Evolutionary conservation across 192 early-diverging fungal genomes (phyloP), one percentile per base, ranked within the genome.

Genomic region (Umbelopsis sp.): DNA sequence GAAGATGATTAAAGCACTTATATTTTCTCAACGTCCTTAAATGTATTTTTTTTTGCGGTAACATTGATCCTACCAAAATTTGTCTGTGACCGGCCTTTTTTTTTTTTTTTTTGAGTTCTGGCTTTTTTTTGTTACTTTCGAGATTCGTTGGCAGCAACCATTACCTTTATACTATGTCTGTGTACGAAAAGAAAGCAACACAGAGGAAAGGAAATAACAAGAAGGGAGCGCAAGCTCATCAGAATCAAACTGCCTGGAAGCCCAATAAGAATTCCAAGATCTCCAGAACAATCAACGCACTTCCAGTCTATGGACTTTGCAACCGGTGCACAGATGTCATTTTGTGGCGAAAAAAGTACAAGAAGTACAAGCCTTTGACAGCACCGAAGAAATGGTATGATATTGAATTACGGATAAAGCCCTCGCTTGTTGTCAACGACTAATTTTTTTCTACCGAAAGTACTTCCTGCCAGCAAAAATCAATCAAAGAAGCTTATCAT

Each of bases 311-410:
- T 61, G 95, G 96, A 33, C 81, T 99, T 48, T 93, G 91, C 74
- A 72, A 86, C 55, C 81, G 86, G 49, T 93, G 91, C 79, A 88
- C 86, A 18, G 91, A 93, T 50, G 87, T 92, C 46, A 84, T 94
- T 23, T 71, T 88, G 78, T 93, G 89, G 90, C 84, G 92, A 64
- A 97, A 99, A 79, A 91, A 93, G 79, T 95, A 93, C 85, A 90
- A 90, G 77, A 95, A 98, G 81, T 99, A 99, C 84, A 99, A 98
- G 86, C 94, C 95, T 44, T 86, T 99, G 74, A 95, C 95, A 22
- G 85, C 84, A 23, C 86, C 92, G 66, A 96, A 95, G 79, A 94
- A 91, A 72, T 99, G 93, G 92, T 92, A 78, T 77, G 74, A 12
- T 25, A 69, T 49, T 21, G 79, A 66, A 77, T 78, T 33, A 10